Conservation (phyloP, 2,329 filamentous ascomycete genomes). For the Botrytis fabae region DNA sequence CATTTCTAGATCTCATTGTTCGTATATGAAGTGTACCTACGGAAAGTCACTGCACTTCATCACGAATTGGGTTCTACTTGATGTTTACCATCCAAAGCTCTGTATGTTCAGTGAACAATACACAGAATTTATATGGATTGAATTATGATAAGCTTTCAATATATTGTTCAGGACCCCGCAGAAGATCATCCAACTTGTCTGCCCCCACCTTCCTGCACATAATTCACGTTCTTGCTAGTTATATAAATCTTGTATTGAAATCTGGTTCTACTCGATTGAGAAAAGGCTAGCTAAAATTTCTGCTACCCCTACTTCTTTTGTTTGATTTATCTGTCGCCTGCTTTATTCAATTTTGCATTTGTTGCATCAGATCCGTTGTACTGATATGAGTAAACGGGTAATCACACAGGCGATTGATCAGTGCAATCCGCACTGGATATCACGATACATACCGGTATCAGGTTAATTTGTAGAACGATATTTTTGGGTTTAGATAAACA, state of each 20-base stretch:
- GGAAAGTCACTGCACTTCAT: neutral
- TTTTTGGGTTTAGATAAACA: accelerated
- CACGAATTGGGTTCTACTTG: neutral
- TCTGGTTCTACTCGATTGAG: neutral
- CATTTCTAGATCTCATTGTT: neutral
- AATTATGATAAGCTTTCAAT: neutral
- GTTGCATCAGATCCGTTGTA: neutral
- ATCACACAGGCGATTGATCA: neutral
- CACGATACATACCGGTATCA: neutral
- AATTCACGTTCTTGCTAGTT: neutral
- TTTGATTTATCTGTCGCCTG: neutral
- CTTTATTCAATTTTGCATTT: neutral
- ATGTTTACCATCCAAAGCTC: neutral
- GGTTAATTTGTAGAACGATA: neutral
- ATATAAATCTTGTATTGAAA: neutral
- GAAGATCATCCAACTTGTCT: neutral
- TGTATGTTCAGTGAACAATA: constrained; percentile 11
- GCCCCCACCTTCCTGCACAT: neutral
- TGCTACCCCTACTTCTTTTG: neutral
- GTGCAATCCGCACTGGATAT: neutral
- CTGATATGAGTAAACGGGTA: neutral
- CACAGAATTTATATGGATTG: neutral
- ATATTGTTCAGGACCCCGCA: neutral
- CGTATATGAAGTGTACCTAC: neutral
- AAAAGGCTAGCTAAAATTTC: neutral